These are phyloP conservation scores for Melanogaster broomeanus DNA, from an alignment of 768 basidiomycete genomes.

Conservation along the genomic window DNA sequence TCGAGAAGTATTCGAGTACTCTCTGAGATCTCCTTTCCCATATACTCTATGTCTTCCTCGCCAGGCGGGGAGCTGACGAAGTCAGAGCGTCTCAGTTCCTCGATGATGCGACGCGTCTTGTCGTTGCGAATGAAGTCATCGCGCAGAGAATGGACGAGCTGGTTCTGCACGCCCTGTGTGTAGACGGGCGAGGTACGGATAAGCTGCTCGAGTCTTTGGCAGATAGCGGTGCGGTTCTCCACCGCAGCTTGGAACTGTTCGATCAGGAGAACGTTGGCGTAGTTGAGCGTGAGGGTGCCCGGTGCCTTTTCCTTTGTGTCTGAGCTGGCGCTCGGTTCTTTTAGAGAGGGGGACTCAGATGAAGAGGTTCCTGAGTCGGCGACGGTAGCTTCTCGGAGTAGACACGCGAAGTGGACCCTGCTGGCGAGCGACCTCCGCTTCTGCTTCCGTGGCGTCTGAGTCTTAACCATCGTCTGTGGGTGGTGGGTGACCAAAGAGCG, in stretches of 20 bases:
- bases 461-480: constrained; percentile 13
- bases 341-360: constrained; percentile 1
- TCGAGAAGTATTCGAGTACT: constrained; percentile 27
- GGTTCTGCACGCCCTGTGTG: constrained; percentile 16
- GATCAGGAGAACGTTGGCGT: constrained; percentile 26
- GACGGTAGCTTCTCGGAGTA: constrained; percentile 19
- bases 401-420: constrained; percentile 23
- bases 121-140: constrained; percentile 29
- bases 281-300: constrained; percentile 14
- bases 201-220: constrained; percentile 30
- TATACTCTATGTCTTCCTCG: constrained; percentile 18
- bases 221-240: constrained; percentile 26
- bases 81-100: constrained; percentile 26
- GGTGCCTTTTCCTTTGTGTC: constrained; percentile 2
- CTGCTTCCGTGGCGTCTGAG: constrained; percentile 21
- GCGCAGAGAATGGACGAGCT: constrained; percentile 20
- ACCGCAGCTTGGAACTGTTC: constrained; percentile 29
- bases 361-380: constrained; percentile 1
- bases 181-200: constrained; percentile 23
- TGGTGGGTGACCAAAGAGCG: not conserved
- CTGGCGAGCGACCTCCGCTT: constrained; percentile 24
- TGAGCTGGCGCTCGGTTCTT: constrained; percentile 1
- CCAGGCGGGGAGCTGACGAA: constrained; percentile 20
- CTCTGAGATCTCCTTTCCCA: constrained; percentile 24
- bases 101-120: constrained; percentile 25